A percentile compares a stretch with the other conserved stretches of the same genome.
These are phyloP conservation scores for Ophiostoma triangulosporum DNA, from an alignment of 2,329 filamentous ascomycete genomes.

Conservation along the genomic window DNA sequence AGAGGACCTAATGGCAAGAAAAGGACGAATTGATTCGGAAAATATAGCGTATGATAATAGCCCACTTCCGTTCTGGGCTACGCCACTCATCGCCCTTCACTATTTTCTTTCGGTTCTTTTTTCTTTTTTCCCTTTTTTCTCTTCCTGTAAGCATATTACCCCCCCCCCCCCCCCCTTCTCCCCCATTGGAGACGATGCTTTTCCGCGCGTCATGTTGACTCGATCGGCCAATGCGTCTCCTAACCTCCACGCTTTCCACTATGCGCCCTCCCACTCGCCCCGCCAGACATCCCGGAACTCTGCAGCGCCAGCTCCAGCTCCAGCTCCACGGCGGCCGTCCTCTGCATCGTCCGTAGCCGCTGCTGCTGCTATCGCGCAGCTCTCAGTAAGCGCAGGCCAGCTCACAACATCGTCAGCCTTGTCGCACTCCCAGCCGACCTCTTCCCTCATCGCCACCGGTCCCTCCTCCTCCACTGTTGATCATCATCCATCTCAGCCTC, in stretches of 20 bases:
- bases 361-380: not conserved
- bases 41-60: not conserved
- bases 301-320: conserved; percentile 3
- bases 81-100: not conserved
- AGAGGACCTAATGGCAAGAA: not conserved
- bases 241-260: conserved; percentile 29
- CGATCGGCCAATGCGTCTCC: conserved; percentile 43
- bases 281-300: conserved; percentile 28
- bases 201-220: conserved; percentile 36
- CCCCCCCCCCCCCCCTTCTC: not conserved
- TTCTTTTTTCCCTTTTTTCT: not conserved
- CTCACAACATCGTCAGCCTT: not conserved
- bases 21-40: not conserved
- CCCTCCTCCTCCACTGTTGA: not conserved
- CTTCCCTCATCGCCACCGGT: not conserved
- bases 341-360: not conserved
- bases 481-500: not conserved
- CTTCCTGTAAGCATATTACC: too few relatives aligned
- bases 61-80: not conserved
- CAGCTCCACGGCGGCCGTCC: conserved; percentile 1
- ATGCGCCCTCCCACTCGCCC: conserved; percentile 32
- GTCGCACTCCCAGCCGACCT: not conserved
- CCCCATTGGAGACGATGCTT: conserved; percentile 6
- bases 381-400: not conserved
- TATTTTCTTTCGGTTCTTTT: not conserved